Evolutionary conservation across 257 asterid genomes (phyloP).

Genomic region (Nemophila menziesii): DNA sequence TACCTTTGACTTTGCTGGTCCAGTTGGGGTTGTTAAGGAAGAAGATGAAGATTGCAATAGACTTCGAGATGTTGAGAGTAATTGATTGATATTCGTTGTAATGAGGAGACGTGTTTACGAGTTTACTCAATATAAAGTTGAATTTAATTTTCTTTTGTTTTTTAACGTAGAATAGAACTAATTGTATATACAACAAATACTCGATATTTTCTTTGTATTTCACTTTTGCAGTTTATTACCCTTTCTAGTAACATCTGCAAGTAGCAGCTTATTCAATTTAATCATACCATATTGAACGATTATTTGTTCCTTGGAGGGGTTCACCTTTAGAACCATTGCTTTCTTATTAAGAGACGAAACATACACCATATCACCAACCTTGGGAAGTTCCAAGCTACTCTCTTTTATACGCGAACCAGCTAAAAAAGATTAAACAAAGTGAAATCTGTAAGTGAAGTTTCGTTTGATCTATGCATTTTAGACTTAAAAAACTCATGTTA

Average conservation of each 20-base stretch:
- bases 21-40: conserved; percentile 1
- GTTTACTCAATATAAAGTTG: no score
- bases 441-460: background rate
- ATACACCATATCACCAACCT: conserved; percentile 69
- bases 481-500: background rate
- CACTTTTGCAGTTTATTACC: no score
- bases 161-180: no score
- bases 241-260: conserved; percentile 34
- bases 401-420: conserved; percentile 12
- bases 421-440: background rate
- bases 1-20: conserved; percentile 22
- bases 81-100: background rate
- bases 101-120: no score
- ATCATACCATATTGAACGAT: conserved; percentile 74
- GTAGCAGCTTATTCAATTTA: conserved; percentile 68
- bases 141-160: no score
- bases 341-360: conserved; percentile 62
- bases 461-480: background rate
- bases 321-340: conserved; percentile 58
- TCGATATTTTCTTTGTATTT: conserved; percentile 14
- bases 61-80: conserved; percentile 3
- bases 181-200: background rate
- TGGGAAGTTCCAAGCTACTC: conserved; percentile 38
- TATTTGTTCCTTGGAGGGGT: conserved; percentile 52
- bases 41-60: conserved; percentile 9